Base-by-base conservation (phyloP, 2,329 filamentous ascomycete genomes). In the Alternaria sp. region DNA sequence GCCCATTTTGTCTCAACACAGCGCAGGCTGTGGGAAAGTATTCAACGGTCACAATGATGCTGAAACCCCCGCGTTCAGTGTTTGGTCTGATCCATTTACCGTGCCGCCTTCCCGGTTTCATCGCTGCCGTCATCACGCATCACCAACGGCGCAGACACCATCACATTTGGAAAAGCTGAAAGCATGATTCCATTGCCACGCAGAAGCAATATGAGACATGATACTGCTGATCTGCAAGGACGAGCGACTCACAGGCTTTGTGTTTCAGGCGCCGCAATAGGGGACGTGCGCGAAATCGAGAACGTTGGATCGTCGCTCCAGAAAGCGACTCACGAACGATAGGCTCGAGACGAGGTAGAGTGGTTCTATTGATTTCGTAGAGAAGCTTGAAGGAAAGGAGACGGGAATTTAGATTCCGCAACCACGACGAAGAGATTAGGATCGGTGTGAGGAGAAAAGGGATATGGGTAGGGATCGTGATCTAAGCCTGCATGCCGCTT, bases 401-500 rank as follows among this genome's bases (percentile, higher is more conserved):
- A 38, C 11, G 32, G 46, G 5, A 50, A 10, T 22, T 10, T 25
- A n/a, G 7, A 36, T 36, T 16, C 8, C 6, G 5, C 5, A 12
- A 16, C 20, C 25, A 12, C 12, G 32, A 27, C 9, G 1, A n/a
- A 38, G 14, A 18, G 32, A 38, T 36, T 9, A 25, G 20, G 27
- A 50, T 8, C 38, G 32, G 9, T 27, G 46, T 38, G 22, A 38
- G 20, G 20, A 18, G 32, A 38, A 25, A 38, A n/a, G 32, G 46
- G 32, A 38, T 50, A 9, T 2, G 2, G 20, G 20, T 38, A 32
- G 46, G 1, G 46, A 38, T 36, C 16, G 5, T 50, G 46, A 50
- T 50, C 32, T 38, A 50, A 50, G 46, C 32, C 46, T 12, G 32
- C 46, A 50, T 50, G 46, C 46, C 46, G 46, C 46, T 50, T 50